A percentile compares a stretch with the other conserved stretches of the same genome.
phyloP scores from a whole-genome alignment of 371 early-diverging fungal genomes.

The Scutellospora calospora region DNA sequence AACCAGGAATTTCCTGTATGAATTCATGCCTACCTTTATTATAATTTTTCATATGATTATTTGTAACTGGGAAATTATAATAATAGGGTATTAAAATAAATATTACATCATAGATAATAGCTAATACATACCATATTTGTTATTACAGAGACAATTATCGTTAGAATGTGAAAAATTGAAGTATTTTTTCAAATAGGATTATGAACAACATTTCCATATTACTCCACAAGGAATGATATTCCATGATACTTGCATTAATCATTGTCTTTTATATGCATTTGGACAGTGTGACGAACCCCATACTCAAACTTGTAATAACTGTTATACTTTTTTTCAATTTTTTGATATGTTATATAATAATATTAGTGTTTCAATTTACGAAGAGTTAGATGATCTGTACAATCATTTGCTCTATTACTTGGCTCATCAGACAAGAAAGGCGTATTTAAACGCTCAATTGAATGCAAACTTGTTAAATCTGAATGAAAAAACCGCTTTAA shows the following conservation, averaged over 20 bases:
- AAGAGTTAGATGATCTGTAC: too few species aligned
- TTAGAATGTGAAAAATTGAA: neutral
- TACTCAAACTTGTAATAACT: too few species aligned
- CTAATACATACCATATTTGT: neutral
- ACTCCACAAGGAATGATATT: neutral
- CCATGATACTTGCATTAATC: neutral
- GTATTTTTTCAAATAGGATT: neutral
- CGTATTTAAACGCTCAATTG: constrained; percentile 4
- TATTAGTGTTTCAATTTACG: too few species aligned
- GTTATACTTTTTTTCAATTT: too few species aligned
- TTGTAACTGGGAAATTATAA: too few species aligned
- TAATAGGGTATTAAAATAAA: too few species aligned
- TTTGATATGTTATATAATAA: too few species aligned
- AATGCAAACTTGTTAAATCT: neutral
- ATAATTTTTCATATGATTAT: too few species aligned
- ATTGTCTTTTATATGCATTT: constrained; percentile 15
- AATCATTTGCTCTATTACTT: neutral
- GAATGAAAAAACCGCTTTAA: neutral
- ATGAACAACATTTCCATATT: neutral
- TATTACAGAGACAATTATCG: neutral
- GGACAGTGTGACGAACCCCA: neutral
- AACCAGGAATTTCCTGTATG: too few species aligned
- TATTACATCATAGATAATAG: too few species aligned
- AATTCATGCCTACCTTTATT: too few species aligned
- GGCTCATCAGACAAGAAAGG: neutral